These are phyloP conservation scores for Rosa multiflora DNA, from an alignment of 306 rosid species.

Conservation along the genomic window DNA sequence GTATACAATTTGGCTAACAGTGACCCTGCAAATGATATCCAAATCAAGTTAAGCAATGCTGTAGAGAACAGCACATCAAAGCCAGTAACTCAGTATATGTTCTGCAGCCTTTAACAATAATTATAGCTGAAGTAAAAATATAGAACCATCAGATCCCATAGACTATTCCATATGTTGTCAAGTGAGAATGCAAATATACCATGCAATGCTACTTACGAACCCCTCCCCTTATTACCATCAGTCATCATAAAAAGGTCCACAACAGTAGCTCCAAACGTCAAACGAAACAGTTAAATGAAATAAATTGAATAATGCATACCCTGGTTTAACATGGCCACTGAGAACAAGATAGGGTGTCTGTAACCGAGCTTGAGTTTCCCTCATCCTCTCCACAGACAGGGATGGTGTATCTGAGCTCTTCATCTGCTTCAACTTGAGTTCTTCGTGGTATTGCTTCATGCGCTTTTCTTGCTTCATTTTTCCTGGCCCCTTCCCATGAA, in stretches of 20 bases:
- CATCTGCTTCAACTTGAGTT: constrained; percentile 88
- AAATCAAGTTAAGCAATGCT: background rate
- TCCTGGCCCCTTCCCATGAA: constrained; percentile 95
- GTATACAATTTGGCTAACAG: background rate
- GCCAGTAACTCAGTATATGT: background rate
- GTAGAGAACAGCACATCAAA: background rate
- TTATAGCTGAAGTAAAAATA: background rate
- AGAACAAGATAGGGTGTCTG: constrained; percentile 93
- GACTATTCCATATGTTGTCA: background rate
- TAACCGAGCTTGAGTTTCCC: constrained; percentile 82
- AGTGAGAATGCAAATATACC: background rate
- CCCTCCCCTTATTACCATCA: background rate
- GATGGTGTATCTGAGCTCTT: constrained; percentile 91
- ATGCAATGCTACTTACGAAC: background rate
- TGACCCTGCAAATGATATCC: background rate
- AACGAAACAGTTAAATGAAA: background rate
- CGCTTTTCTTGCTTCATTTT: constrained; percentile 99
- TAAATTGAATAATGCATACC: constrained; percentile 46
- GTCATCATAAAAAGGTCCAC: background rate
- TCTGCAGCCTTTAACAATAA: background rate
- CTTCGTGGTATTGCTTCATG: constrained; percentile 81
- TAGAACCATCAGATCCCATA: background rate
- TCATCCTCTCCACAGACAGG: constrained; percentile 86
- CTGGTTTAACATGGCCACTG: constrained; percentile 90
- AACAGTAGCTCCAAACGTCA: background rate